Evolutionary conservation across 371 early-diverging fungal species (phyloP), one percentile per base, ranked within the genome.

Genomic region (Mucor saturninus): DNA sequence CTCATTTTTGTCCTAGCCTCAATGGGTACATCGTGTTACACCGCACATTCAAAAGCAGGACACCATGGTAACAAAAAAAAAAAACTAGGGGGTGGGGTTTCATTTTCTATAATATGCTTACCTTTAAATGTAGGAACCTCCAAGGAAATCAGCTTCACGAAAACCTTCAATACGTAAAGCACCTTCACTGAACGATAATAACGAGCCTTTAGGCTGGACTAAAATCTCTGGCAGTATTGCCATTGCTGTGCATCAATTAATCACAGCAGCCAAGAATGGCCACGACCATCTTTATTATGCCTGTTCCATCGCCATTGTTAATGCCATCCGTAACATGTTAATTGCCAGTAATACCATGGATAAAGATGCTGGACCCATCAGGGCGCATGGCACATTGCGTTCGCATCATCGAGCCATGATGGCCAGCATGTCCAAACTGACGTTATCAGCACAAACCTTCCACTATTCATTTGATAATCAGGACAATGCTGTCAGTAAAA

Each of bases 251-350:
- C 83, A 90, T 37, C 81, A 87, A 56, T 83, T 93, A 10, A 82
- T 84, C 56, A 61, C 73, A 39, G 79, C 90, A 0, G 89, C 84
- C n/a, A 87, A 88, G 54, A 83, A 51, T 42, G 68, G 76, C 5
- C 68, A 72, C 29, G 14, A 54, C 8, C 30, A 45, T 14, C 59
- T 69, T 37, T 93, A 86, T 62, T 59, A 89, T 30, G 62, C 72
- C n/a, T 77, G 82, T 54, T 67, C 88, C 81, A 38, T 50, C 5
- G 72, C 79, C 9, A 84, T 94, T 30, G 90, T 94, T 13, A 83
- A 89, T 35, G 84, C 91, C n/a, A 90, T 95, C 59, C 87, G 92
- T n/a, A 84, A 86, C 32, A 90, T 97, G 89, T 77, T 97, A 49
- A 83, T 87, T 13, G 81, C 93, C 14, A 88, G 91, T 4, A 89